Evolutionary conservation across 495 filamentous ascomycete species (phyloP).

Genomic region (Aspergillus heteromorphus): DNA sequence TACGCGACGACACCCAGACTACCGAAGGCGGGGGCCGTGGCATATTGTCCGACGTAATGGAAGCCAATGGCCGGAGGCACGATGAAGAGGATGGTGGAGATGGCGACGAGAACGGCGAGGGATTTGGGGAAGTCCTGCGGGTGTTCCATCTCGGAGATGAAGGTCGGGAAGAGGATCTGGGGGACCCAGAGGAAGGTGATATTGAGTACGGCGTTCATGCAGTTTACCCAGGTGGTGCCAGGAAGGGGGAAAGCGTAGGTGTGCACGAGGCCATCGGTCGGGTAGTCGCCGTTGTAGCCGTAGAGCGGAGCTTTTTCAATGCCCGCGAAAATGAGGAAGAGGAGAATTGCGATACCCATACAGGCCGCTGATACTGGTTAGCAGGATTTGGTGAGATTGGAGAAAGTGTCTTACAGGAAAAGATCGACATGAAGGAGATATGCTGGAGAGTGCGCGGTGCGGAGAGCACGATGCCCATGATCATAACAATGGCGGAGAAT

Average conservation of each 20-base stretch:
- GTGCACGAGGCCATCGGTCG: slow-evolving; percentile 30
- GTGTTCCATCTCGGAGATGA: slow-evolving; percentile 54
- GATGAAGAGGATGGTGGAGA: slow-evolving; percentile 49
- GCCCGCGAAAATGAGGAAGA: slow-evolving; percentile 42
- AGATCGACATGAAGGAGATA: slow-evolving; percentile 43
- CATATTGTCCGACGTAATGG: slow-evolving; percentile 45
- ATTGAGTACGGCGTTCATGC: slow-evolving; percentile 44
- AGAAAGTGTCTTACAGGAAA: slow-evolving; percentile 24
- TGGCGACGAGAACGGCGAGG: slow-evolving; percentile 38
- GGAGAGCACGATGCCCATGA: slow-evolving; percentile 39
- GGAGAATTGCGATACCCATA: slow-evolving; percentile 41
- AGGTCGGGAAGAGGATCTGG: slow-evolving; percentile 51
- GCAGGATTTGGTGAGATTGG: neutral
- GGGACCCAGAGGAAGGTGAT: slow-evolving; percentile 45
- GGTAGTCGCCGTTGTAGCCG: slow-evolving; percentile 20
- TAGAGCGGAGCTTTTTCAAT: slow-evolving; percentile 33
- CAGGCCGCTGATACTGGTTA: slow-evolving; percentile 23
- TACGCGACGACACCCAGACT: slow-evolving; percentile 38
- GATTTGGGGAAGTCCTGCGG: slow-evolving; percentile 54
- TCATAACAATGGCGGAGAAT: slow-evolving; percentile 27
- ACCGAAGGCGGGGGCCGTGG: slow-evolving; percentile 47
- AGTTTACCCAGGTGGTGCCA: slow-evolving; percentile 40
- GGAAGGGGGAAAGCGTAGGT: slow-evolving; percentile 42
- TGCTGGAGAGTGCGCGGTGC: slow-evolving; percentile 36
- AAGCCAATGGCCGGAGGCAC: slow-evolving; percentile 50